Base-by-base conservation (phyloP, 2,329 filamentous ascomycete species). In the Colletotrichum liaoningense region DNA sequence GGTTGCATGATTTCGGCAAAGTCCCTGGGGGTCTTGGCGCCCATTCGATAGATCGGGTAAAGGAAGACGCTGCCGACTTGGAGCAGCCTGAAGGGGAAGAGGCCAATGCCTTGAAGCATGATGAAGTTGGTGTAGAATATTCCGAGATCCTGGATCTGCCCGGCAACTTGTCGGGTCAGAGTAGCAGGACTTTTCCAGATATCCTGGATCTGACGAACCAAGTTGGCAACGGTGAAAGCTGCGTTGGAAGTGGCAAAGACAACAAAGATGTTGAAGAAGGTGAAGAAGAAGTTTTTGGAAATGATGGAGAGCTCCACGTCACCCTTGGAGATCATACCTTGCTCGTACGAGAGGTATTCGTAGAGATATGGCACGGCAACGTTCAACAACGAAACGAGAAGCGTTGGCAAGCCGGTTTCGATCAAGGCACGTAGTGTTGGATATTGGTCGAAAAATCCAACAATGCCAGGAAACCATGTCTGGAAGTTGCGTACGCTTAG, bases 231-330 rank as follows among this genome's bases (percentile, higher is more conserved):
- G 5, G 95, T 95, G 56, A 93, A 91, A 83, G 94, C 95, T 3
- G 95, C 95, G 67, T 93, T 94, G 58, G 97, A 94, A 30, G 97
- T 89, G 1, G 96, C 97, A 81, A 98, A 98, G 57, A 98, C 91
- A 63, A 98, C 90, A 84, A 99, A 99, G 70, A 98, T 94, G 84
- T 99, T 99, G 90, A 99, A 98, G 83, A 99, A 99, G 11, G 94
- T 95, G 81, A 99, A 99, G 88, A 98, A 98, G 85, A 98, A 99
- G 83, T 98, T 99, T 85, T 99, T 99, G 67, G 95, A 98, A 76
- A 99, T 96, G 57, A 97, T 88, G 0, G 97, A 98, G 7, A 99
- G 88, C 82, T 98, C 97, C 26, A 99, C 92, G 75, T 99, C 97
- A 57, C 95, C 95, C 77, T 95, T 94, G 0, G 97, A 98, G 64